phyloP scores from a whole-genome alignment of 352 stramenopile species.

The Phytophthora citricola region DNA sequence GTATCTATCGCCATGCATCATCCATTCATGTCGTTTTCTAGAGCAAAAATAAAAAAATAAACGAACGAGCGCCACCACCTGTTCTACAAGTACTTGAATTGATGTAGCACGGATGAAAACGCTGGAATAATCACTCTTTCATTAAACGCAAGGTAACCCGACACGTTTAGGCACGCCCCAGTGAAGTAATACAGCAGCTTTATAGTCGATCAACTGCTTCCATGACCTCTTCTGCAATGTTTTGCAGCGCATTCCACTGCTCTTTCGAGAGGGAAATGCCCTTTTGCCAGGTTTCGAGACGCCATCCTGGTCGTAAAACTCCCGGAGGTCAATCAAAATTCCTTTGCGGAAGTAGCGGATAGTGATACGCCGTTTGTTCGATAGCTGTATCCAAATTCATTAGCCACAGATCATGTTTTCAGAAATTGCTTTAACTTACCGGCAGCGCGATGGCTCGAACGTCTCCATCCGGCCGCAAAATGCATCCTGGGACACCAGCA shows the following conservation, averaged over 20 bases:
- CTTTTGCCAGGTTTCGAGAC: slow-evolving; percentile 77
- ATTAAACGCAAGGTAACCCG: background rate
- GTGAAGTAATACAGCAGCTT: background rate
- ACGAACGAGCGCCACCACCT: slow-evolving; percentile 15
- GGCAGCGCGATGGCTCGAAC: slow-evolving; percentile 57
- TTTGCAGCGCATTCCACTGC: slow-evolving; percentile 60
- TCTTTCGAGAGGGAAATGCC: slow-evolving; percentile 79
- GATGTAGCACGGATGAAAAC: too few species aligned
- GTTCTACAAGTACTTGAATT: background rate
- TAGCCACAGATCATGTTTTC: background rate
- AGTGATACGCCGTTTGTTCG: slow-evolving; percentile 57
- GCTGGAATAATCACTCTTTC: background rate
- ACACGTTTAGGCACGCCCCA: background rate
- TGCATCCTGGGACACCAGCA: slow-evolving; percentile 36
- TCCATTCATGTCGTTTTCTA: slow-evolving; percentile 32
- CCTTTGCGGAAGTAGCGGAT: slow-evolving; percentile 55
- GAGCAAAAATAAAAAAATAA: slow-evolving; percentile 19
- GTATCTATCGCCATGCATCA: slow-evolving; percentile 19
- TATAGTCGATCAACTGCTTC: slow-evolving; percentile 39
- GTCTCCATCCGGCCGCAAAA: slow-evolving; percentile 42
- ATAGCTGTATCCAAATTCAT: slow-evolving; percentile 43
- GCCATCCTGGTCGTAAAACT: slow-evolving; percentile 73
- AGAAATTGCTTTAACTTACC: slow-evolving; percentile 35
- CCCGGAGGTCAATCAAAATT: slow-evolving; percentile 72
- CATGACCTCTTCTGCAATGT: slow-evolving; percentile 39